Conservation (phyloP, 805 yeast genomes). For the Hanseniaspora lindneri region DNA sequence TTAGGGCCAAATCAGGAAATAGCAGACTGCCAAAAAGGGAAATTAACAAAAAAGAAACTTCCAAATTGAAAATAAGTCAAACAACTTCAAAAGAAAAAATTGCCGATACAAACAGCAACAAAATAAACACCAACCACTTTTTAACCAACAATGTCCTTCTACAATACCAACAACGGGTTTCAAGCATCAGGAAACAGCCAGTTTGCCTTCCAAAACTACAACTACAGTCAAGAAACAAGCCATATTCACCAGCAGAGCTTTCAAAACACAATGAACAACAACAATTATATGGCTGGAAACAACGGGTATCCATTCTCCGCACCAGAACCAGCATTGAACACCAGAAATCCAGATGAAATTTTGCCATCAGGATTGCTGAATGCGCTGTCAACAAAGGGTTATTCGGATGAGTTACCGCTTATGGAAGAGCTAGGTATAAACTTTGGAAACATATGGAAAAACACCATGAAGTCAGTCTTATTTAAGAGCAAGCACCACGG, state of each 20-base stretch:
- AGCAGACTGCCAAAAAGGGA: no score
- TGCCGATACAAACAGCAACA: no score
- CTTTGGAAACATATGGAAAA: conserved; percentile 71
- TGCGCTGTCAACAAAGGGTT: conserved; percentile 86
- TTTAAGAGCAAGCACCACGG: conserved; percentile 72
- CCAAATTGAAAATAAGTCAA: no score
- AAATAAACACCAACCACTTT: no score
- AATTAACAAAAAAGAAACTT: no score
- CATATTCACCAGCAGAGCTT: no score
- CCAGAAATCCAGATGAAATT: conserved; percentile 27
- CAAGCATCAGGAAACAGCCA: neutral
- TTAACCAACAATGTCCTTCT: neutral
- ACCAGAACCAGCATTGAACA: conserved; percentile 17
- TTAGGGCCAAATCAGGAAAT: no score
- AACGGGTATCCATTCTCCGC: conserved; percentile 23
- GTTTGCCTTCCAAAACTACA: neutral
- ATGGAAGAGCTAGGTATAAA: conserved; percentile 89
- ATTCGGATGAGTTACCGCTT: conserved; percentile 88
- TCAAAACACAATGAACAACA: conserved; percentile 13
- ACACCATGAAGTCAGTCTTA: conserved; percentile 48
- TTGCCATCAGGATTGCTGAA: conserved; percentile 71
- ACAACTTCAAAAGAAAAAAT: no score
- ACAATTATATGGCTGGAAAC: conserved; percentile 16
- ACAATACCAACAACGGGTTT: neutral
- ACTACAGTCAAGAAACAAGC: no score